A percentile compares a stretch with the other conserved stretches of the same genome.
Conservation (phyloP, 108 stramenopile species). For the Aurantiochytrium sp. region DNA sequence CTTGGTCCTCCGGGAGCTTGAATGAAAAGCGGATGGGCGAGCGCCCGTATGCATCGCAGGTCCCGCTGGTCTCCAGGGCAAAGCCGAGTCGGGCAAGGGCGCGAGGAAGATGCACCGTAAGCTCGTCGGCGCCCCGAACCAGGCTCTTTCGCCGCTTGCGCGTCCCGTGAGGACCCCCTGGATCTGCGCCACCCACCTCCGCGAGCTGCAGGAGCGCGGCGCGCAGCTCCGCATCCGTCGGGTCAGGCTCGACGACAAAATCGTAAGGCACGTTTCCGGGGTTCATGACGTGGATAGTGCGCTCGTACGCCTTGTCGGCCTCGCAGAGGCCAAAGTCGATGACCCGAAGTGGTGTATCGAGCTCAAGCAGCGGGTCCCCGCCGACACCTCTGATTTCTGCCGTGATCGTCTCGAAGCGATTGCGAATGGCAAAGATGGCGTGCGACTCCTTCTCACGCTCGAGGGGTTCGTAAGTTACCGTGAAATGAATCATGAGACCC, state of each 20-base stretch:
- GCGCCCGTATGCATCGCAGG: not conserved
- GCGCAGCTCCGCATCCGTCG: not conserved
- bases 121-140: not conserved
- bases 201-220: not conserved
- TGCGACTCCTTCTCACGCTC: not conserved
- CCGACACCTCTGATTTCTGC: slow-evolving; percentile 4
- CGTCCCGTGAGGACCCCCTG: not conserved
- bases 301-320: not conserved
- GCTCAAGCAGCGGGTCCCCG: not conserved
- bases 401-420: not conserved
- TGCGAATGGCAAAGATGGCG: not conserved
- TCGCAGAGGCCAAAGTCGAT: slow-evolving; percentile 17
- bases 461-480: not conserved
- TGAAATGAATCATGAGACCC: slow-evolving; percentile 18
- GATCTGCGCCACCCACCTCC: not conserved
- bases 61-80: not conserved
- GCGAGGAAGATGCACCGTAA: not conserved
- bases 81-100: not conserved
- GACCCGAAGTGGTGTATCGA: not conserved
- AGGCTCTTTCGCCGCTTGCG: not conserved
- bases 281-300: not conserved
- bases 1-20: not conserved
- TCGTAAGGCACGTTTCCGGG: not conserved
- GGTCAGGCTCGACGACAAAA: not conserved
- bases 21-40: not conserved